Evolutionary conservation across 768 basidiomycete species (phyloP).

Genomic region (Amanita jacksonii): DNA sequence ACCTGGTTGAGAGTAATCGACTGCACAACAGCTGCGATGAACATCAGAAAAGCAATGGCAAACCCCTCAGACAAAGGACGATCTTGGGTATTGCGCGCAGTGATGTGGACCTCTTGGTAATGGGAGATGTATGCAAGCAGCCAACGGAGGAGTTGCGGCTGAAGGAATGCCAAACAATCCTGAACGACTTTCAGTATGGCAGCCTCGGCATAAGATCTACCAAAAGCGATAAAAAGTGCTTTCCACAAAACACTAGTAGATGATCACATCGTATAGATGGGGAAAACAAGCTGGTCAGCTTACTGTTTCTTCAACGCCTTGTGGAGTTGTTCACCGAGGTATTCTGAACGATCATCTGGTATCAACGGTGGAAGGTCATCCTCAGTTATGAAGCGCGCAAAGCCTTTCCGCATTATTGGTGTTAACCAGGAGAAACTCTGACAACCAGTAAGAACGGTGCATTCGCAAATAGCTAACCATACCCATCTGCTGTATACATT

Average conservation of each 20-base stretch:
- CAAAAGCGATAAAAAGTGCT: constrained; percentile 71
- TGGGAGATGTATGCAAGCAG: constrained; percentile 73
- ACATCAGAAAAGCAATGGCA: constrained; percentile 70
- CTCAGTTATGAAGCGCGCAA: constrained; percentile 62
- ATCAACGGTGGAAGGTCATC: constrained; percentile 75
- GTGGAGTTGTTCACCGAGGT: constrained; percentile 54
- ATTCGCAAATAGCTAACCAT: background rate
- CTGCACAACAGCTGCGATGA: constrained; percentile 66
- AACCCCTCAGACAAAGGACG: constrained; percentile 55
- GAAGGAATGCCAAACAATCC: constrained; percentile 73
- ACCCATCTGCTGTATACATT: constrained; percentile 76
- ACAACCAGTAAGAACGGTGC: background rate
- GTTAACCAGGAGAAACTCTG: constrained; percentile 85
- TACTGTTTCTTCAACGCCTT: constrained; percentile 54
- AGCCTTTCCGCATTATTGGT: constrained; percentile 62
- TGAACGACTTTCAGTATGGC: constrained; percentile 63
- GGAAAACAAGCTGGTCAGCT: constrained; percentile 13
- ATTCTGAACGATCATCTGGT: constrained; percentile 56
- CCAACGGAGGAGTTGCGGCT: constrained; percentile 78
- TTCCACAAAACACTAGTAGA: constrained; percentile 51
- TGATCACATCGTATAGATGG: background rate
- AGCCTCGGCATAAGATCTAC: constrained; percentile 60
- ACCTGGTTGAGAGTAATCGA: constrained; percentile 78
- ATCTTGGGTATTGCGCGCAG: constrained; percentile 14
- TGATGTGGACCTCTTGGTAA: constrained; percentile 50